Evolutionary conservation across 148 eudicot species (phyloP), one percentile per base, ranked within the genome.

Genomic region (Camellia japonica): DNA sequence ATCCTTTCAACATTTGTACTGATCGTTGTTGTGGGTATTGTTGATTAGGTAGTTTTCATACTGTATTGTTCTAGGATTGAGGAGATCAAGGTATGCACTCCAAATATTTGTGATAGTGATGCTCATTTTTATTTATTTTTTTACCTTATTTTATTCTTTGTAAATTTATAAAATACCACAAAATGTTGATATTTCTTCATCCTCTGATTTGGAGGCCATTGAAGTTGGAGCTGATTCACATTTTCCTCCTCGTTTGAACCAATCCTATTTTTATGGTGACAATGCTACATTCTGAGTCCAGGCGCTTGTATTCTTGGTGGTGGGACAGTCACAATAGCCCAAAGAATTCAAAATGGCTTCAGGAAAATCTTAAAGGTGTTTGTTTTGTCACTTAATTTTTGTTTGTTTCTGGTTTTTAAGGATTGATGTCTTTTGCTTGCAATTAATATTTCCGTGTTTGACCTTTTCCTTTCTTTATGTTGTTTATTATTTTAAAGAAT

Each of bases 291-390:
- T 87, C 92, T 0, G 92, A 91, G 16, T 82, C 94, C 10, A 87
- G 90, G 75, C 90, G 90, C 68, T 82, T 85, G 81, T 91, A 87
- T 70, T 91, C 92, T 12, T 91, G 92, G 94, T 91, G 94, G 92
- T 87, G 92, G 92, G 94, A 91, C 68, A 89, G 92, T 77, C 92
- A 89, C 80, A 84, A 84, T 76, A 30, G 38, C 38, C 92, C 92
- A 54, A 89, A 86, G 87, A 89, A 89, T 74, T 89, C 92, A 19
- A 89, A 89, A 83, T 89, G 92, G 92, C 92, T 91, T 69, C 90
- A 87, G 83, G 90, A 91, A 9, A 91, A 89, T 82, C 94, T 91
- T 47, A 89, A 81, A 81, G 92, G 92, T 91, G 38, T 54, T 38
- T 42, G 4, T 75, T 73, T 67, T 46, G 38, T 30, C 38, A 30